Evolutionary conservation across 2,329 filamentous ascomycete species (phyloP).

Genomic region (Dactylellina sp.): DNA sequence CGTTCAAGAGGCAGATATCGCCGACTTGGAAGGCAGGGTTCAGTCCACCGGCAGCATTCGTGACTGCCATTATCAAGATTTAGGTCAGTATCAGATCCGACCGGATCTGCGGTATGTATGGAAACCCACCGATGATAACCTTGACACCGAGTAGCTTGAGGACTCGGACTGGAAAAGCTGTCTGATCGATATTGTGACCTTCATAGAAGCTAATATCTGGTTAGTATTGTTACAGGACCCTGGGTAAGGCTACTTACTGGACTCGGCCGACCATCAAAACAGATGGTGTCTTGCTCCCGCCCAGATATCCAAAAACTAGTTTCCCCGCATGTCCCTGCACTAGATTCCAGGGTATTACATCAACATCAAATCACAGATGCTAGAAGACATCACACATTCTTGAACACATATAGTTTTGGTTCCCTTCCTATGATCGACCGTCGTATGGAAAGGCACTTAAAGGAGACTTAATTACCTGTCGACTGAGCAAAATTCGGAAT

Average conservation of each 20-base stretch:
- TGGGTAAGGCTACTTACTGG: conserved; percentile 68
- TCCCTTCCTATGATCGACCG: too few relatives aligned
- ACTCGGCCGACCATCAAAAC: conserved; percentile 74
- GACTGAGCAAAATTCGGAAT: conserved; percentile 73
- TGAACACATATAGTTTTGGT: too few relatives aligned
- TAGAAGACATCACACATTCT: too few relatives aligned
- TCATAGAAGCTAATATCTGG: conserved; percentile 72
- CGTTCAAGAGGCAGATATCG: conserved; percentile 74
- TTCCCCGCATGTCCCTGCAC: conserved; percentile 74
- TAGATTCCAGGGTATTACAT: conserved; percentile 54
- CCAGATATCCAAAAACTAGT: conserved; percentile 73
- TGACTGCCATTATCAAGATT: conserved; percentile 66
- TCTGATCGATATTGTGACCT: conserved; percentile 72
- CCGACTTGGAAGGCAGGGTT: conserved; percentile 74
- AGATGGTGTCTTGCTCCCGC: conserved; percentile 68
- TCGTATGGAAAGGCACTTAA: conserved; percentile 1
- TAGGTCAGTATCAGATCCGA: conserved; percentile 22
- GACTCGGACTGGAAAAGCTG: conserved; percentile 74
- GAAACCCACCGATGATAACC: conserved; percentile 65
- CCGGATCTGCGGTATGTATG: too few relatives aligned
- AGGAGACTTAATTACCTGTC: conserved; percentile 66
- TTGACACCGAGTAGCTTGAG: conserved; percentile 73
- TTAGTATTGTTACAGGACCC: conserved; percentile 33
- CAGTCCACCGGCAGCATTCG: conserved; percentile 75
- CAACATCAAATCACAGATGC: conserved; percentile 15